Base-by-base conservation (phyloP, 2,329 filamentous ascomycete species). In the Aspergillus transmontanensis region DNA sequence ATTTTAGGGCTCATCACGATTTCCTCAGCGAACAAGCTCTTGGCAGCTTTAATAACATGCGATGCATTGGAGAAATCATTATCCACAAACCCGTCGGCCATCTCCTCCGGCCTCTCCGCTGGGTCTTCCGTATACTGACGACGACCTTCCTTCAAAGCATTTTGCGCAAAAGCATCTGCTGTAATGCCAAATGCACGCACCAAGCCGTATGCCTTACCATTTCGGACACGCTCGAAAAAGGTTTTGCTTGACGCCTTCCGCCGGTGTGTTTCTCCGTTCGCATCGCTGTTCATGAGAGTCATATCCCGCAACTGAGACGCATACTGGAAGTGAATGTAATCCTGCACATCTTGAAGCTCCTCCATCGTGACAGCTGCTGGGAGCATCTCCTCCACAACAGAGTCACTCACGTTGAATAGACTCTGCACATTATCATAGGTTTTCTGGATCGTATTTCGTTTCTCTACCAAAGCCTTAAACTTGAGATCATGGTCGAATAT, bases 321-420 rank as follows among this genome's bases (percentile, higher is more conserved):
- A 72, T 98, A 98, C 73, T 94, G 91, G 78, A 99, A 99, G 73
- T 98, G 93, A 59, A 98, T 83, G 72, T 98, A 98, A 73, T 99
- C 95, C 74, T 98, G 94, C 26, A 99, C 81, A 76, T 99, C 95
- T 75, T 99, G 95, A 21, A 99, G 85, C 75, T 99, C 95, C 75
- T 99, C 95, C 84, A 97, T 94, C 0, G 91, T 94, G 5, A 87
- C 87, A 3, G 94, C 93, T 62, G 88, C 84, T 0, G 86, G 84
- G n/a, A 95, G 86, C 84, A 97, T 89, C 68, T 94, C 89, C 53
- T 94, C 90, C 46, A 98, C 88, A 61, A 92, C 89, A 1, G 83
- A 75, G 73, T 98, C 95, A 28, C 88, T 80, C 23, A 94, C 83
- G 4, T 85, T 85, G 21, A 87, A 80, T 6, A 97, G 79, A 1